Evolutionary conservation across 495 filamentous ascomycete species (phyloP), one percentile per base, ranked within the genome.

Genomic region (Corynascus novoguineensis): DNA sequence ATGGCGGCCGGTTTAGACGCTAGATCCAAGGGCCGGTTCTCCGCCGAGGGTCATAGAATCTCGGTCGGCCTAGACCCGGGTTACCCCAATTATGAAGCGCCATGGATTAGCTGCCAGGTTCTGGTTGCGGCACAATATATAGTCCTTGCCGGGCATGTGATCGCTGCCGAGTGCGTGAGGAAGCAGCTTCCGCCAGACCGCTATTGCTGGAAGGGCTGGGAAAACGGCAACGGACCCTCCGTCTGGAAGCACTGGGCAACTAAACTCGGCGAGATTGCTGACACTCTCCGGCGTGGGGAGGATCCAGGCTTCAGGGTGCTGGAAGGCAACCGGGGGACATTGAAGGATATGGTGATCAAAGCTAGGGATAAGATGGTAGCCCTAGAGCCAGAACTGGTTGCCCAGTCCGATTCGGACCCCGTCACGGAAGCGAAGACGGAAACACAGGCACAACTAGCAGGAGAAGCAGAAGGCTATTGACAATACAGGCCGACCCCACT

Each of bases 281-380:
- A 8, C 1, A 32, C 29, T n/a, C 32, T 50, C 5, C 31, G 38
- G 5, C 12, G 21, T 1, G 14, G 32, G 5, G 48, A 21, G 6
- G 21, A 50, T 19, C 32, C 25, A 14, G 48, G 15, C 17, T 50
- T 50, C 22, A 25, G 17, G 48, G 19, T 37, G 0, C 27, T 22
- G 24, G 31, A 50, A 4, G 27, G 38, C 10, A 37, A 50, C 48
- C 14, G 19, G 32, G 31, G 27, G 21, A 32, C 19, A 14, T n/a
- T 50, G 21, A 35, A 5, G 11, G 32, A 38, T 12, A 50, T 50
- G 31, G 48, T 50, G 21, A n/a, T n/a, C n/a, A n/a, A 37, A 12
- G 48, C 48, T 21, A 50, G 48, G 48, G 32, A 50, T 32, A 50
- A 50, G 48, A 37, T 50, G 48, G 19, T 50, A 1, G 29, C 31